These are phyloP conservation scores for Monosporascus sp. DNA, from an alignment of 2,329 filamentous ascomycete genomes.

Conservation along the genomic window DNA sequence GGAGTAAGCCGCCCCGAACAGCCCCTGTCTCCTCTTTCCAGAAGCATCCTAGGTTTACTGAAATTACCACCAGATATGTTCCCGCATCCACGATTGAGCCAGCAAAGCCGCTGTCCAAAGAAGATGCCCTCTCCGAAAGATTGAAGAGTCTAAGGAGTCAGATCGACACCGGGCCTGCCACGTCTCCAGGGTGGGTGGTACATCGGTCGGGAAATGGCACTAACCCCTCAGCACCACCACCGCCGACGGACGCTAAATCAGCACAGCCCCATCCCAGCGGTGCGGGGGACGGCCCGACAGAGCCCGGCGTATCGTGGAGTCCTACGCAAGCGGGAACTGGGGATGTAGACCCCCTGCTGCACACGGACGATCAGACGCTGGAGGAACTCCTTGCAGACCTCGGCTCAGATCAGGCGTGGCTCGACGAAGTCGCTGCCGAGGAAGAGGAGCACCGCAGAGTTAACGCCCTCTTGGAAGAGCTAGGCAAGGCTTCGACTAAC, in stretches of 20 bases:
- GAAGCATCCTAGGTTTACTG: slow-evolving; percentile 11
- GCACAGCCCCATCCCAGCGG: slow-evolving; percentile 10
- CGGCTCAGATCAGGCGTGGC: slow-evolving; percentile 26
- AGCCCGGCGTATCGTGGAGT: slow-evolving; percentile 1
- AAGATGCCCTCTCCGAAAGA: slow-evolving; percentile 47
- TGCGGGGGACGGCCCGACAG: too few relatives aligned
- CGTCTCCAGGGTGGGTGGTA: slow-evolving; percentile 1
- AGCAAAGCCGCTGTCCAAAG: slow-evolving; percentile 37
- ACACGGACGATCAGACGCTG: slow-evolving; percentile 47
- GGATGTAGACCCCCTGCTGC: slow-evolving; percentile 34
- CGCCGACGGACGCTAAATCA: background rate
- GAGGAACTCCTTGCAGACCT: slow-evolving; percentile 46
- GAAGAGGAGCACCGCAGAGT: slow-evolving; percentile 28
- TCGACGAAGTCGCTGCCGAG: slow-evolving; percentile 27
- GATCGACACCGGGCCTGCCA: slow-evolving; percentile 18
- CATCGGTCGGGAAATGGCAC: slow-evolving; percentile 1
- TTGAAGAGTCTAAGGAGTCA: slow-evolving; percentile 45
- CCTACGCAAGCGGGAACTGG: slow-evolving; percentile 8
- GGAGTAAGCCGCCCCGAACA: slow-evolving; percentile 33
- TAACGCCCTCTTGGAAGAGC: slow-evolving; percentile 26
- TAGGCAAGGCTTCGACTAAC: slow-evolving; percentile 18
- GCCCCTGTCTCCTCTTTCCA: background rate
- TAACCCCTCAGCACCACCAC: slow-evolving; percentile 14
- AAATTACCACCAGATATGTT: slow-evolving; percentile 19
- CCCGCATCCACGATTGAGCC: slow-evolving; percentile 35